These are phyloP conservation scores for Auriscalpium vulgare DNA, from an alignment of 768 basidiomycete species.

Conservation along the genomic window DNA sequence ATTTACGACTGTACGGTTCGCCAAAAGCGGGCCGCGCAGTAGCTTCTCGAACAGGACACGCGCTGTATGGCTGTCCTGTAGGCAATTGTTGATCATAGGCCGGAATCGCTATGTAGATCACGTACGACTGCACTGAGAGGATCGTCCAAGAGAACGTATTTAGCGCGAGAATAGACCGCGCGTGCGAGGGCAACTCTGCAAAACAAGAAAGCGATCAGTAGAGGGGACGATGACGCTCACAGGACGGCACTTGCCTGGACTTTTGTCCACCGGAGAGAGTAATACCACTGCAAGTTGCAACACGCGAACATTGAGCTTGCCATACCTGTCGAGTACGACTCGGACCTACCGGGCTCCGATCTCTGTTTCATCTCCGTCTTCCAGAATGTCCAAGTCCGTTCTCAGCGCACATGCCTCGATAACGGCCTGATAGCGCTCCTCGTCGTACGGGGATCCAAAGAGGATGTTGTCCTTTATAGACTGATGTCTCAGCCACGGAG, in stretches of 20 bases:
- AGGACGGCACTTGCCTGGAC: slow-evolving; percentile 37
- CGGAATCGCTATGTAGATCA: slow-evolving; percentile 11
- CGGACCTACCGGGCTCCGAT: slow-evolving; percentile 57
- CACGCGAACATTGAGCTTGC: not conserved
- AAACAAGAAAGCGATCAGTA: too few species aligned
- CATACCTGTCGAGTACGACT: not conserved
- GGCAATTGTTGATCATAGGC: not conserved
- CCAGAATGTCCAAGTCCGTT: slow-evolving; percentile 75
- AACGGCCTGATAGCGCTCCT: slow-evolving; percentile 66
- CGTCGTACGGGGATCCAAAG: slow-evolving; percentile 49
- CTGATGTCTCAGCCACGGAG: slow-evolving; percentile 36
- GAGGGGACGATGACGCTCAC: too few species aligned
- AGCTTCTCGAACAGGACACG: slow-evolving; percentile 56
- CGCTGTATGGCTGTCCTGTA: slow-evolving; percentile 61
- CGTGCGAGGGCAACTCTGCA: slow-evolving; percentile 74
- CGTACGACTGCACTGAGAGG: slow-evolving; percentile 76
- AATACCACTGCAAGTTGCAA: slow-evolving; percentile 41
- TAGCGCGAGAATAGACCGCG: slow-evolving; percentile 58
- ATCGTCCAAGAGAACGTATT: slow-evolving; percentile 66
- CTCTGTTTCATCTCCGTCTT: slow-evolving; percentile 81
- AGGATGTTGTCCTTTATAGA: slow-evolving; percentile 54
- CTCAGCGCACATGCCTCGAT: slow-evolving; percentile 76
- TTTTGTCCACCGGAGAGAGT: slow-evolving; percentile 80
- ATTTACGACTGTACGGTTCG: slow-evolving; percentile 58
- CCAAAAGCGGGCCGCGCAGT: slow-evolving; percentile 57